Conservation (phyloP, 345 rosid genomes). For the Citrus trifoliata region DNA sequence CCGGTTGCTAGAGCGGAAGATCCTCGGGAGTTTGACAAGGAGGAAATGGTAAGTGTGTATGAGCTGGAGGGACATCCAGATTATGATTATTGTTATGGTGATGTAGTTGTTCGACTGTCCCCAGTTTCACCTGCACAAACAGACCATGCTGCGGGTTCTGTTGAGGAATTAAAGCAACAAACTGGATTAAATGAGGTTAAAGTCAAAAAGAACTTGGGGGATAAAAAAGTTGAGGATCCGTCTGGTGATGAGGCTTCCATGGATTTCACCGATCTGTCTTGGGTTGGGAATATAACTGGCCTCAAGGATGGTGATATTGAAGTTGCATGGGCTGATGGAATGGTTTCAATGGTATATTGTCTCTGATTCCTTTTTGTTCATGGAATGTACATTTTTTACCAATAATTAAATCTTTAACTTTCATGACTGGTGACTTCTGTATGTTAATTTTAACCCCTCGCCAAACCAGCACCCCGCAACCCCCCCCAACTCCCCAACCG, state of each 20-base stretch:
- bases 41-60: constrained; percentile 89
- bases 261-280: constrained; percentile 65
- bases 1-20: constrained; percentile 71
- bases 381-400: background rate
- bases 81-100: constrained; percentile 96
- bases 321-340: constrained; percentile 98
- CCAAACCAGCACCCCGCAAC: too few species aligned
- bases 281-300: constrained; percentile 97
- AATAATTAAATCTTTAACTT: background rate
- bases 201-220: constrained; percentile 30
- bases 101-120: constrained; percentile 78
- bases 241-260: constrained; percentile 28
- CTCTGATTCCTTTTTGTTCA: constrained; percentile 1
- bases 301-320: constrained; percentile 92
- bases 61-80: constrained; percentile 96
- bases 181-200: constrained; percentile 22
- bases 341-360: constrained; percentile 76
- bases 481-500: too few species aligned
- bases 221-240: constrained; percentile 33
- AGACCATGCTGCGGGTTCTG: constrained; percentile 27
- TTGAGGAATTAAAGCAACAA: constrained; percentile 38
- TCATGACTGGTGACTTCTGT: background rate
- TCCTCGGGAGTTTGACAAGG: constrained; percentile 82
- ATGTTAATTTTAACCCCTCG: background rate
- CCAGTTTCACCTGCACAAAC: constrained; percentile 52